Base-by-base conservation (phyloP, 768 basidiomycete genomes). In the Rhodosporidiobolus sp. region DNA sequence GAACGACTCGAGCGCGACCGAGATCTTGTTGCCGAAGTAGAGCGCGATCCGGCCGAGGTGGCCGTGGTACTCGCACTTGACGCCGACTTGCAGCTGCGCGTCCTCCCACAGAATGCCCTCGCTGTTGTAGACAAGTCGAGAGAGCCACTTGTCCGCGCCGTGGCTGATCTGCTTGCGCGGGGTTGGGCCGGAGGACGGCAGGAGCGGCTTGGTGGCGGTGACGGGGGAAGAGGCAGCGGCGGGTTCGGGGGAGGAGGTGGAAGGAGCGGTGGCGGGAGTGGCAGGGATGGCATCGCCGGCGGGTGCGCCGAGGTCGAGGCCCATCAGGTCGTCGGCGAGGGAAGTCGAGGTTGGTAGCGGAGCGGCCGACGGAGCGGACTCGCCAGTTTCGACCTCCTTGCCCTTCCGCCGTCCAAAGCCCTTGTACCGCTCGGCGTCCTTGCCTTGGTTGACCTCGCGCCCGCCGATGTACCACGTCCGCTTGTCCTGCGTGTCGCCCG, bases 71-170 rank as follows among this genome's bases (percentile, higher is more conserved):
- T 94, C 90, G 43, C 94, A 93, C 83, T 98, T 99, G 83, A 98
- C 82, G 46, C 96, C 96, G 63, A 99, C 87, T 80, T 98, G 95
- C 55, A 99, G 87, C 81, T 95, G 92, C 16, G 91, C 87, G 77
- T 98, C 95, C 81, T 99, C 96, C 81, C 91, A 98, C 20, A 99
- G 85, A 46, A 98, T 88, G 56, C 96, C 96, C 72, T 98, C 96
- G 24, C 85, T 80, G 38, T 82, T 84, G 81, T 88, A 92, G 2
- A 86, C 88, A 43, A 98, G 85, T 76, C 77, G 76, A 8, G 73
- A 58, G 24, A 77, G 76, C 68, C 65, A 76, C 65, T 75, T 76
- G 32, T 76, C 77, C 32, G 72, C 66, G 8, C 78, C 79, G 58
- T 77, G 74, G 22, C 68, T 76, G 68, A 76, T 58, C 24, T 69